Evolutionary conservation across 1,139 yeast species (phyloP).

Genomic region (Taphrina betulina): DNA sequence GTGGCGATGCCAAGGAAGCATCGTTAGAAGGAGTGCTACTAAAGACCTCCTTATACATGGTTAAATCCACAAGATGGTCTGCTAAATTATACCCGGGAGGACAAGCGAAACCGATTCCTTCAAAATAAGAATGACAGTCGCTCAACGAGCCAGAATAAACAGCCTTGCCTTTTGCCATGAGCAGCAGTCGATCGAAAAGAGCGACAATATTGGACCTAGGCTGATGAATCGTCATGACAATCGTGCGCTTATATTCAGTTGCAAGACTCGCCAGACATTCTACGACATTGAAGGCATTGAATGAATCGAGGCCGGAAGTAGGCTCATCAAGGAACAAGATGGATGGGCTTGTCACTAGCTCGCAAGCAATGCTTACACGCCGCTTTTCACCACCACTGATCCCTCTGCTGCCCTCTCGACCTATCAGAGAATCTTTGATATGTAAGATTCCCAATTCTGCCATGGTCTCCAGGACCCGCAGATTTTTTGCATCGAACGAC

Average conservation of each 20-base stretch:
- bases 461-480: constrained; percentile 80
- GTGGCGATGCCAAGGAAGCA: too few species aligned
- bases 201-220: constrained; percentile 97
- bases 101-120: constrained; percentile 72
- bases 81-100: constrained; percentile 92
- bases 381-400: constrained; percentile 93
- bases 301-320: constrained; percentile 94
- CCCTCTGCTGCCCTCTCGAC: constrained; percentile 85
- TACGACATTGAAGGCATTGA: constrained; percentile 85
- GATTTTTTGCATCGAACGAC: constrained; percentile 68
- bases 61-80: constrained; percentile 85
- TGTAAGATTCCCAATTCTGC: constrained; percentile 77
- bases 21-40: too few species aligned
- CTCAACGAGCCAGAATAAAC: constrained; percentile 69
- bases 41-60: constrained; percentile 54
- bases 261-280: constrained; percentile 81
- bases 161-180: constrained; percentile 80
- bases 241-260: constrained; percentile 75
- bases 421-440: constrained; percentile 82
- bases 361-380: constrained; percentile 87
- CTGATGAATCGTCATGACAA: constrained; percentile 90
- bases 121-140: constrained; percentile 66
- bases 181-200: constrained; percentile 73
- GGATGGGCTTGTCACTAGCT: constrained; percentile 80
- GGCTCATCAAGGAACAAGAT: constrained; percentile 83